Percentiles rank a stretch among this genome's conserved stretches.
These are phyloP conservation scores for Fonsecaea erecta DNA, from an alignment of 2,329 filamentous ascomycete genomes.

Conservation along the genomic window DNA sequence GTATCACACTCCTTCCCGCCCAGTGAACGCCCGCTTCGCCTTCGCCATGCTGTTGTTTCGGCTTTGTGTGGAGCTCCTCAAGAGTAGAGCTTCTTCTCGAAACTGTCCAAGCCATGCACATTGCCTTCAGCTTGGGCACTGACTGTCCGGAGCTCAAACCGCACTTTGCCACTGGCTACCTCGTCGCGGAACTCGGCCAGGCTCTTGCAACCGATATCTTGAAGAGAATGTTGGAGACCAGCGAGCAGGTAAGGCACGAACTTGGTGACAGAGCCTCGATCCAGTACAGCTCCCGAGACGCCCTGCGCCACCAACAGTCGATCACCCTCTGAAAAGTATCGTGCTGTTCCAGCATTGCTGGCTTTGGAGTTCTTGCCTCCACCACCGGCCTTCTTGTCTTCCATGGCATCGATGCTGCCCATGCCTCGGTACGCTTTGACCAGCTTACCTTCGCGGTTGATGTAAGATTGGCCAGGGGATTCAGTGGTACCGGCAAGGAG, in stretches of 20 bases:
- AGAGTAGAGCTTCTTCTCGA: constrained; percentile 99
- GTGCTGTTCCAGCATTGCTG: constrained; percentile 91
- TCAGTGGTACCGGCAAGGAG: constrained; percentile 96
- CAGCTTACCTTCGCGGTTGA: constrained; percentile 93
- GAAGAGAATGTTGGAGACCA: constrained; percentile 94
- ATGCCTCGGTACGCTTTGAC: constrained; percentile 99
- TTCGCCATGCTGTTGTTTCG: constrained; percentile 15
- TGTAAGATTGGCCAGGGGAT: constrained; percentile 94
- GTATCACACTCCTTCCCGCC: neutral
- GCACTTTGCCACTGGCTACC: constrained; percentile 74
- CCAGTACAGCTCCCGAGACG: constrained; percentile 73
- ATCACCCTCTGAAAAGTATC: constrained; percentile 98
- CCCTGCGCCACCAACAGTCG: constrained; percentile 94
- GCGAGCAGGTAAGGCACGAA: constrained; percentile 95
- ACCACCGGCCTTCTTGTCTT: constrained; percentile 94
- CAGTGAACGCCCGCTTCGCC: constrained; percentile 13
- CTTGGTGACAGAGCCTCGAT: constrained; percentile 78
- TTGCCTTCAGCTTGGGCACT: constrained; percentile 96
- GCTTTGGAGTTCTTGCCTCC: constrained; percentile 67
- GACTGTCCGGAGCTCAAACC: constrained; percentile 92
- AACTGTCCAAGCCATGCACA: constrained; percentile 94
- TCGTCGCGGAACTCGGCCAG: constrained; percentile 75
- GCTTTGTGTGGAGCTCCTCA: constrained; percentile 51
- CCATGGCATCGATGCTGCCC: constrained; percentile 99
- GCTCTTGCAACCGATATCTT: constrained; percentile 89